A percentile compares a stretch with the other conserved stretches of the same genome.
Evolutionary conservation across 306 rosid species (phyloP).

Genomic region (Gastrolobium bilobum): DNA sequence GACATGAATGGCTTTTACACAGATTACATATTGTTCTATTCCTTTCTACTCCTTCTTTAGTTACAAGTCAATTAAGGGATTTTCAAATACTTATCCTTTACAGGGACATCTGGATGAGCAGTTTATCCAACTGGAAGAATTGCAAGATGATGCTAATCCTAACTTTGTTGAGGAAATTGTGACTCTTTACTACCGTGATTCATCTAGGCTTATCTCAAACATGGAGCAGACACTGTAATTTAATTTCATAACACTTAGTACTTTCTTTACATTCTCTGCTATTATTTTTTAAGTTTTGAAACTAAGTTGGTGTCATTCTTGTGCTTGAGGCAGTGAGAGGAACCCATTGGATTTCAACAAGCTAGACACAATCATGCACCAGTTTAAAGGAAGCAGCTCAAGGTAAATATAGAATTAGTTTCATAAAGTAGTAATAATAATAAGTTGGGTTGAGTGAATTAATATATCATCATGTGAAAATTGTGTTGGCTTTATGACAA

Average conservation of each 20-base stretch:
- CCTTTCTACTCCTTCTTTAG: background rate
- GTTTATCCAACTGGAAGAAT: conserved; percentile 89
- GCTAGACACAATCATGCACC: conserved; percentile 81
- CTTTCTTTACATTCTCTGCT: background rate
- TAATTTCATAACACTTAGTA: background rate
- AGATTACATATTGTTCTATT: background rate
- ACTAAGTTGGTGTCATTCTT: conserved; percentile 22
- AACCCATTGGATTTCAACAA: conserved; percentile 76
- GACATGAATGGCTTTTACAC: background rate
- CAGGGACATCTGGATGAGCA: conserved; percentile 90
- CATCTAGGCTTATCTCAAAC: conserved; percentile 70
- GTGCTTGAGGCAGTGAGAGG: conserved; percentile 60
- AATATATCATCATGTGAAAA: conserved; percentile 44
- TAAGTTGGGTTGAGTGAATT: background rate
- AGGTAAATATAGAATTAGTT: conserved; percentile 55
- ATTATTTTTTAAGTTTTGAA: background rate
- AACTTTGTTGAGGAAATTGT: conserved; percentile 92
- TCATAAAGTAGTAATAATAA: background rate
- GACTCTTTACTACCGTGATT: conserved; percentile 80
- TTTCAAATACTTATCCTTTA: conserved; percentile 27
- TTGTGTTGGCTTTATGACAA: conserved; percentile 47
- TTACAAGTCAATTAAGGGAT: background rate
- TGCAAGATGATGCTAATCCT: conserved; percentile 92
- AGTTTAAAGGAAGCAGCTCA: conserved; percentile 93
- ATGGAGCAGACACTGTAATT: conserved; percentile 75